Evolutionary conservation across 345 rosid species (phyloP), one percentile per base, ranked within the genome.

Genomic region (Stellera chamaejasme): DNA sequence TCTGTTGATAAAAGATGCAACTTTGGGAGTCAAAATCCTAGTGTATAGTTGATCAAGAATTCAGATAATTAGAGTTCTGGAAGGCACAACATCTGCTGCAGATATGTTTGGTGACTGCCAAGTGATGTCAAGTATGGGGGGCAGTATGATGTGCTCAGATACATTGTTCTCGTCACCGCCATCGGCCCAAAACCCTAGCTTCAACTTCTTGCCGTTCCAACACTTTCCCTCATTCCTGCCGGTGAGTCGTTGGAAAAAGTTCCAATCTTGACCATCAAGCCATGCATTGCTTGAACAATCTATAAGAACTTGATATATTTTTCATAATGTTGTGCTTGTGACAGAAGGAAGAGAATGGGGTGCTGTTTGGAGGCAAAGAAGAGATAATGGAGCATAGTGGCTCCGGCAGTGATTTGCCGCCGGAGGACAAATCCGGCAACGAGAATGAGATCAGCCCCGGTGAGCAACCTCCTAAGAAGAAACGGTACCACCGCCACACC

Each of bases 401-500:
- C 48, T 88, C 96, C 12, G 96, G 88, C 39, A 87, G 97, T 58
- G 96, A 93, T 62, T 32, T 32, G 39, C 94, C 84, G 39, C 68
- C 69, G 6, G 83, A 82, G 56, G 90, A 88, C 48, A 86, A 78
- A 49, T 84, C 93, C 2, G 87, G 80, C 41, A 82, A 81, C 36
- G 98, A 91, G 64, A 71, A 67, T 43, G 85, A 79, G 27, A 74
- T 58, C 48, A 67, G 48, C 11, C 72, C 58, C 48, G 66, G 48
- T 10, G 72, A 69, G 51, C 85, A 72, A 47, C 82, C 82, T 60
- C 48, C 65, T 5, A 90, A 93, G 81, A 93, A 83, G 80, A 90
- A 93, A 72, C 96, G 95, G 53, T 87, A 90, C 70, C 96, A 92
- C 45, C 68, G 98, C 27, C 98, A 92, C 72, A 92, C 96, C 61